Conservation (phyloP, 441 rosid species). For the Arabidopsis hybrid region DNA sequence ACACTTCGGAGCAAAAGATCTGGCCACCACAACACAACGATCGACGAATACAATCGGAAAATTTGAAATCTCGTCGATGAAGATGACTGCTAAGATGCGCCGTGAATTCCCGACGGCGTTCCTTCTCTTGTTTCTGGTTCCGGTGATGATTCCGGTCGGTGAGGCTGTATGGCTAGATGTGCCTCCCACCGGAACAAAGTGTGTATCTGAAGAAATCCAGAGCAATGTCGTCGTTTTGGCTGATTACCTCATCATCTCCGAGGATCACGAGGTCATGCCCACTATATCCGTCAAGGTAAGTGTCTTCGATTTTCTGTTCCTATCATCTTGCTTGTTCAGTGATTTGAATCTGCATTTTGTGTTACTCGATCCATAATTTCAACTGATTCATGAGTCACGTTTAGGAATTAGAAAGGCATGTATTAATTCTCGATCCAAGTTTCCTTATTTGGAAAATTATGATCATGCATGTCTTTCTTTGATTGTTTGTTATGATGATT, state of each 20-base stretch:
- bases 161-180: slow-evolving; percentile 78
- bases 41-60: slow-evolving; percentile 21
- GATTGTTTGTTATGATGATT: not conserved
- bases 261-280: slow-evolving; percentile 59
- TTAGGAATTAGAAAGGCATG: not conserved
- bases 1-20: slow-evolving; percentile 20
- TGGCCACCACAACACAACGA: slow-evolving; percentile 17
- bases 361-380: slow-evolving; percentile 28
- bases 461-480: slow-evolving; percentile 18
- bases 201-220: slow-evolving; percentile 92
- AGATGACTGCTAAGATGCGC: slow-evolving; percentile 14
- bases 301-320: not conserved
- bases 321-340: slow-evolving; percentile 2
- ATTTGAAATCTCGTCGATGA: slow-evolving; percentile 28
- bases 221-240: slow-evolving; percentile 82
- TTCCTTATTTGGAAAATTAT: slow-evolving; percentile 12
- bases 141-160: slow-evolving; percentile 30
- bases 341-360: slow-evolving; percentile 24
- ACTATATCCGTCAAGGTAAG: slow-evolving; percentile 77
- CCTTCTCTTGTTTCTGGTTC: slow-evolving; percentile 12
- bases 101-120: not conserved
- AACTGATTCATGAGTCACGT: not conserved
- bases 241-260: slow-evolving; percentile 79
- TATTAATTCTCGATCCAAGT: slow-evolving; percentile 1
- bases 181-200: slow-evolving; percentile 78